phyloP scores from a whole-genome alignment of 1,284 basidiomycete species.

The Tetrapyrgos nigripes region DNA sequence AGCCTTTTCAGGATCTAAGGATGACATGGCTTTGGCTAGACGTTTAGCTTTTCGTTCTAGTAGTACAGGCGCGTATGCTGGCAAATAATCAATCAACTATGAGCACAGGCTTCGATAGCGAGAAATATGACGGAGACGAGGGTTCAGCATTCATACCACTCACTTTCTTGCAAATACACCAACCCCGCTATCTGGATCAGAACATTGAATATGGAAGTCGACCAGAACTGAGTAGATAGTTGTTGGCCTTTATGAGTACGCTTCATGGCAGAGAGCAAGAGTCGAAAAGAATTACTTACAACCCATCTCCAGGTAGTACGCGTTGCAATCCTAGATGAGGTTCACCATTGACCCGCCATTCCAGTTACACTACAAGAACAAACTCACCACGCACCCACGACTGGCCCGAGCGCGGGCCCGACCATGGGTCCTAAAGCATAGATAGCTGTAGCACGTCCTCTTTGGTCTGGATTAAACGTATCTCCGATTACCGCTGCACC shows the following conservation, averaged over 20 bases:
- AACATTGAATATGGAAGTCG: constrained; percentile 60
- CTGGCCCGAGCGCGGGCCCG: constrained; percentile 69
- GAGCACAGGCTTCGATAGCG: constrained; percentile 3
- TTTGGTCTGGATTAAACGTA: constrained; percentile 71
- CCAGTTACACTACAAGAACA: not conserved
- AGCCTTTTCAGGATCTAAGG: constrained; percentile 52
- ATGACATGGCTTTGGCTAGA: constrained; percentile 44
- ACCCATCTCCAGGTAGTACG: constrained; percentile 72
- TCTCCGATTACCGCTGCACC: constrained; percentile 77
- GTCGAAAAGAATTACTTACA: constrained; percentile 39
- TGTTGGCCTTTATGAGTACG: not conserved
- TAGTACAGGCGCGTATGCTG: constrained; percentile 62
- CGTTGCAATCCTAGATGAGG: constrained; percentile 58
- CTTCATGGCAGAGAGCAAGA: too few species aligned
- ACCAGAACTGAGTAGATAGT: constrained; percentile 61
- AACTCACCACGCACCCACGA: constrained; percentile 29
- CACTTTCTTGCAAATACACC: constrained; percentile 70
- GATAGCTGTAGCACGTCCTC: constrained; percentile 70
- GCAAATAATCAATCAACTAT: constrained; percentile 43
- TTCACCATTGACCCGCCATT: too few species aligned
- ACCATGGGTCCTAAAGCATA: constrained; percentile 69
- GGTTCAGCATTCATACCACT: too few species aligned
- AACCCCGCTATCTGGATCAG: constrained; percentile 59
- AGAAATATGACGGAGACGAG: not conserved
- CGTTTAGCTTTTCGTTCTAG: constrained; percentile 62